phyloP scores from a whole-genome alignment of 2,329 filamentous ascomycete genomes.

The Neofusicoccum kwambonambiense region DNA sequence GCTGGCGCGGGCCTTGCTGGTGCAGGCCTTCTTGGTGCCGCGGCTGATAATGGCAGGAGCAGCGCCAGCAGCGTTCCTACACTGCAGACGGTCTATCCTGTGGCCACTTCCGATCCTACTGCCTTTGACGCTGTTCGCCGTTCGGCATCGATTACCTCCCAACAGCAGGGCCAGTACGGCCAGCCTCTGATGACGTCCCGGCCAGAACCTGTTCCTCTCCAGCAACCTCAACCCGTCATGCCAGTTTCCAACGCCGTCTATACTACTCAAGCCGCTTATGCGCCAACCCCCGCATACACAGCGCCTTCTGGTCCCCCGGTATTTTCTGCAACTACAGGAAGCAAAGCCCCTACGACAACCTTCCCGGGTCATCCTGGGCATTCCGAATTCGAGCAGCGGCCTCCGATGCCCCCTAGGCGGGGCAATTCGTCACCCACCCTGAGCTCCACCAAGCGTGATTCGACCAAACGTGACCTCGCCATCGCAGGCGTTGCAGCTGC shows the following conservation, averaged over 20 bases:
- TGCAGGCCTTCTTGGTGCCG: slow-evolving; percentile 25
- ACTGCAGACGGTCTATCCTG: slow-evolving; percentile 65
- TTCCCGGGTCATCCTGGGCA: neutral
- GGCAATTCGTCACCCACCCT: slow-evolving; percentile 49
- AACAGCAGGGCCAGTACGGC: slow-evolving; percentile 33
- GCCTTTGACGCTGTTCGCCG: slow-evolving; percentile 58
- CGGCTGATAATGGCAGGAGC: slow-evolving; percentile 48
- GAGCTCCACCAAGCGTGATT: slow-evolving; percentile 39
- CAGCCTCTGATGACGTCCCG: slow-evolving; percentile 34
- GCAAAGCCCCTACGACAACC: slow-evolving; percentile 20
- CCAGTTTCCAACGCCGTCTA: slow-evolving; percentile 71
- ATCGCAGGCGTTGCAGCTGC: slow-evolving; percentile 45
- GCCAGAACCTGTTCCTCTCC: slow-evolving; percentile 63
- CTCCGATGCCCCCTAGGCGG: slow-evolving; percentile 36
- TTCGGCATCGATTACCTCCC: slow-evolving; percentile 49
- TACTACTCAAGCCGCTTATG: slow-evolving; percentile 42
- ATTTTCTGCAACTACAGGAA: slow-evolving; percentile 31
- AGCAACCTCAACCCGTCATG: slow-evolving; percentile 77
- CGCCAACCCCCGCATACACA: slow-evolving; percentile 37
- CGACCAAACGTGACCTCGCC: slow-evolving; percentile 42
- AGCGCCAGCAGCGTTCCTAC: slow-evolving; percentile 46
- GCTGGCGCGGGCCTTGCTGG: slow-evolving; percentile 35
- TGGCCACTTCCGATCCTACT: slow-evolving; percentile 64
- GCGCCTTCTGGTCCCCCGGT: slow-evolving; percentile 42
- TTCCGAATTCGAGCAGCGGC: slow-evolving; percentile 19